A percentile compares a stretch with the other conserved stretches of the same genome.
phyloP scores from a whole-genome alignment of 2,329 filamentous ascomycete genomes.

The Ophioceras dolichostomum region DNA sequence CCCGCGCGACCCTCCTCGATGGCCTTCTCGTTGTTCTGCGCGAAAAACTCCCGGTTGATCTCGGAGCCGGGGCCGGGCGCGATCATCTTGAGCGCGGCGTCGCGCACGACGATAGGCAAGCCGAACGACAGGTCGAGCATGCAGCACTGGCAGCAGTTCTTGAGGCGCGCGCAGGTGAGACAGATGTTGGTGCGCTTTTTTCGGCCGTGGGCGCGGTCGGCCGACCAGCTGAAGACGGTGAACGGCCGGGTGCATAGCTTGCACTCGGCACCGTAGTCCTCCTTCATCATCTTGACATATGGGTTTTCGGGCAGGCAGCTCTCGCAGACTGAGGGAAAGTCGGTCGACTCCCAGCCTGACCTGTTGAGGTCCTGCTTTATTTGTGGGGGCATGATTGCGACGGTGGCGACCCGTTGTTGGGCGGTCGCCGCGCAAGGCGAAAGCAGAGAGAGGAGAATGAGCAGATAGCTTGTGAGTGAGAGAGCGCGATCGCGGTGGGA shows the following conservation, averaged over 20 bases:
- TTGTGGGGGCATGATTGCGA: slow-evolving; percentile 72
- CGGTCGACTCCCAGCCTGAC: slow-evolving; percentile 89
- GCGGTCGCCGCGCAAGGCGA: too few species aligned
- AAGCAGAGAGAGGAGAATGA: too few species aligned
- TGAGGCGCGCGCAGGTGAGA: slow-evolving; percentile 88
- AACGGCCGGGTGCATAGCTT: slow-evolving; percentile 89
- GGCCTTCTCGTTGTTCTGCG: slow-evolving; percentile 91
- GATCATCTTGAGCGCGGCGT: slow-evolving; percentile 96
- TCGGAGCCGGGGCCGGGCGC: slow-evolving; percentile 84
- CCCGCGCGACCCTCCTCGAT: slow-evolving; percentile 83
- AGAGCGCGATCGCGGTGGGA: too few species aligned
- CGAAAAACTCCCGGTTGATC: slow-evolving; percentile 95
- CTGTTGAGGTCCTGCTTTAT: slow-evolving; percentile 95
- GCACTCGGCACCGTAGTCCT: slow-evolving; percentile 84
- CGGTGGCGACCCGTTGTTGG: too few species aligned
- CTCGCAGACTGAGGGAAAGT: slow-evolving; percentile 82
- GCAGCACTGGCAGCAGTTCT: slow-evolving; percentile 98
- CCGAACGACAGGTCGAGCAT: slow-evolving; percentile 97
- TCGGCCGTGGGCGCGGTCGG: slow-evolving; percentile 73
- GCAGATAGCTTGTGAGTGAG: too few species aligned
- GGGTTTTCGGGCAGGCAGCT: slow-evolving; percentile 92
- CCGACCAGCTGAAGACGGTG: slow-evolving; percentile 90
- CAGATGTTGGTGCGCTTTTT: slow-evolving; percentile 94
- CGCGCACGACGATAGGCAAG: slow-evolving; percentile 84
- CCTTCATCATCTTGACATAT: slow-evolving; percentile 98